Evolutionary conservation across 805 yeast genomes (phyloP).

Genomic region (Metschnikowia picachoensis): DNA sequence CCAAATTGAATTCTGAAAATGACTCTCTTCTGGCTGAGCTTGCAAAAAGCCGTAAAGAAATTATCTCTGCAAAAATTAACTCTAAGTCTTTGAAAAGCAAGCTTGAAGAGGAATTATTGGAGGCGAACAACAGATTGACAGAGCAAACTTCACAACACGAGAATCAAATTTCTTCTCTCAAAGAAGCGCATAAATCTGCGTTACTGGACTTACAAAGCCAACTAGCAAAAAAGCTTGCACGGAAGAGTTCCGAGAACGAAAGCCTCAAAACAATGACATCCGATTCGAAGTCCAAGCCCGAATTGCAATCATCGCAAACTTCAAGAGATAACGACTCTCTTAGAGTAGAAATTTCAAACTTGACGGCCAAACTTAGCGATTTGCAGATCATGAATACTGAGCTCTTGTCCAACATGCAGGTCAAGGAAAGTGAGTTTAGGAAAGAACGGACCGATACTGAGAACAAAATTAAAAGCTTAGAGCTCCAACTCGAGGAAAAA

Average conservation of each 20-base stretch:
- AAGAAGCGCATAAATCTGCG: background rate
- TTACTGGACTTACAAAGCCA: background rate
- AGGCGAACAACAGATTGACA: background rate
- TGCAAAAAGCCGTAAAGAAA: background rate
- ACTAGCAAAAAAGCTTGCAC: background rate
- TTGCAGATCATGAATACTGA: constrained; percentile 50
- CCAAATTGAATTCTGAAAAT: background rate
- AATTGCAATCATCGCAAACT: background rate
- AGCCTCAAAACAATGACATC: background rate
- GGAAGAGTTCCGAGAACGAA: background rate
- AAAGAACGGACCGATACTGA: constrained; percentile 49
- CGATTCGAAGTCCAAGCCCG: background rate
- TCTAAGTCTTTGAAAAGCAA: background rate
- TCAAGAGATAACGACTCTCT: background rate
- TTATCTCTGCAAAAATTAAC: too few species aligned
- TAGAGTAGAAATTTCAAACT: background rate
- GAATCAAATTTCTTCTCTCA: background rate
- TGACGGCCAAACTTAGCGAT: constrained; percentile 20
- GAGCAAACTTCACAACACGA: background rate
- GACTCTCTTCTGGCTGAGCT: background rate
- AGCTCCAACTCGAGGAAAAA: constrained; percentile 44
- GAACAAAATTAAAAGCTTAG: constrained; percentile 45
- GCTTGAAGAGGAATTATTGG: background rate
- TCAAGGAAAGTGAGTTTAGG: constrained; percentile 56
- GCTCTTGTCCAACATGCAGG: constrained; percentile 61